Evolutionary conservation across 192 early-diverging fungal genomes (phyloP).

Genomic region (Geosiphon pyriformis): DNA sequence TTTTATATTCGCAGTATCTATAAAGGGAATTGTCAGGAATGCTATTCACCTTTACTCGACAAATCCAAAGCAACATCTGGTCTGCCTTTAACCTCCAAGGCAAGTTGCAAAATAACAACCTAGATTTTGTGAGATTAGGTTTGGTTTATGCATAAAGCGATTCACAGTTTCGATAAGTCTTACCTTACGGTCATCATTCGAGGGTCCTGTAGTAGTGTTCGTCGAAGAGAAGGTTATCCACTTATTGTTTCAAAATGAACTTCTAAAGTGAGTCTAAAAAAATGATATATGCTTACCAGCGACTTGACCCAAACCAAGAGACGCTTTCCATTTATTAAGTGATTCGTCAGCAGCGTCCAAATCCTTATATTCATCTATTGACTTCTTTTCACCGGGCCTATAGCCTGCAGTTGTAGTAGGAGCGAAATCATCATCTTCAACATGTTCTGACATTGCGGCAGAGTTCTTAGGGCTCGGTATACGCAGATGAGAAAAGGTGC

Average conservation of each 20-base stretch:
- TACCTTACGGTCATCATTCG: constrained; percentile 53
- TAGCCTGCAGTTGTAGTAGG: constrained; percentile 79
- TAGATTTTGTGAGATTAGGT: constrained; percentile 30
- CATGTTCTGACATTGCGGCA: constrained; percentile 40
- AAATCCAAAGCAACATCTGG: constrained; percentile 72
- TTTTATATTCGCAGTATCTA: not conserved
- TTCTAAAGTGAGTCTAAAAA: not conserved
- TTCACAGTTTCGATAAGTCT: not conserved
- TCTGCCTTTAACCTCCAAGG: constrained; percentile 68
- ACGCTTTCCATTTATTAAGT: constrained; percentile 95
- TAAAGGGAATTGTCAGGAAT: not conserved
- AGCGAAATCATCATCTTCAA: constrained; percentile 70
- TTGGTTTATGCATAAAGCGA: no score
- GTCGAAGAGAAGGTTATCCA: not conserved
- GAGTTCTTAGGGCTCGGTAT: no score
- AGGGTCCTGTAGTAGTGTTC: constrained; percentile 28
- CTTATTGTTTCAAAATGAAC: not conserved
- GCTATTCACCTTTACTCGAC: constrained; percentile 58
- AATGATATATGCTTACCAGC: constrained; percentile 40
- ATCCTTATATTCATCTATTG: constrained; percentile 71
- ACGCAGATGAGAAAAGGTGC: no score
- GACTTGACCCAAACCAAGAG: constrained; percentile 68
- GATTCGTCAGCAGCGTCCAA: constrained; percentile 91
- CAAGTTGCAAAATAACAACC: constrained; percentile 69
- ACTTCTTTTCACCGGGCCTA: constrained; percentile 91